Percentiles rank a stretch among this genome's conserved stretches.
Conservation (phyloP, 1,284 basidiomycete genomes). For the Butyriboletus appendiculatus region DNA sequence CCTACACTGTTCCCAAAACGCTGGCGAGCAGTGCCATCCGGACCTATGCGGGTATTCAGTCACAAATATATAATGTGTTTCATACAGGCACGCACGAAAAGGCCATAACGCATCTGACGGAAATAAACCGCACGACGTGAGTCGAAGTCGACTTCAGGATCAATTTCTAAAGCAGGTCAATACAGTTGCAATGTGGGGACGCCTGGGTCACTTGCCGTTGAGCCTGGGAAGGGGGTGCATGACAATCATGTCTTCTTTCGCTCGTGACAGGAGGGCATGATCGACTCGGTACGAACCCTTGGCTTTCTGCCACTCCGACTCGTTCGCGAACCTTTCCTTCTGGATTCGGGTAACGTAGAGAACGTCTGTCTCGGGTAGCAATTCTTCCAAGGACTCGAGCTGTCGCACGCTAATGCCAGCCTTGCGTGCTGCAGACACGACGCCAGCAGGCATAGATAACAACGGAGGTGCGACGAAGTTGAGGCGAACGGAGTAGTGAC, state of each 20-base stretch:
- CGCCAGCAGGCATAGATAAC: conserved; percentile 89
- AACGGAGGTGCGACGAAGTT: conserved; percentile 95
- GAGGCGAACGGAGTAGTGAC: conserved; percentile 90
- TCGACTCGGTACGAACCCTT: conserved; percentile 95
- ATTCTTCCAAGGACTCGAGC: conserved; percentile 87
- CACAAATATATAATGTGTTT: neutral
- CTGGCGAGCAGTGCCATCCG: conserved; percentile 78
- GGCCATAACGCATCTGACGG: conserved; percentile 98
- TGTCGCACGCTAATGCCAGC: conserved; percentile 81
- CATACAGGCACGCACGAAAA: conserved; percentile 73
- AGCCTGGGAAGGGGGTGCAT: conserved; percentile 97
- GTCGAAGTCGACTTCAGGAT: conserved; percentile 98
- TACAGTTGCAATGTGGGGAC: neutral
- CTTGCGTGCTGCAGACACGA: conserved; percentile 82
- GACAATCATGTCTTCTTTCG: conserved; percentile 96
- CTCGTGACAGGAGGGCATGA: conserved; percentile 88
- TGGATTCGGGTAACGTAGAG: conserved; percentile 97
- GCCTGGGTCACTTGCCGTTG: conserved; percentile 59
- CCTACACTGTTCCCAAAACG: conserved; percentile 50
- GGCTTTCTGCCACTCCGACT: conserved; percentile 86
- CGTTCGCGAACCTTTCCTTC: conserved; percentile 88
- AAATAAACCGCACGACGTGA: conserved; percentile 94
- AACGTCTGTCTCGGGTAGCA: conserved; percentile 93
- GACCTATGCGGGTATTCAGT: conserved; percentile 44
- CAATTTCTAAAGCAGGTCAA: conserved; percentile 70